Percentiles rank a stretch among this genome's conserved stretches.
Conservation (phyloP, 805 yeast species). For the Suhomyces kilbournensis region DNA sequence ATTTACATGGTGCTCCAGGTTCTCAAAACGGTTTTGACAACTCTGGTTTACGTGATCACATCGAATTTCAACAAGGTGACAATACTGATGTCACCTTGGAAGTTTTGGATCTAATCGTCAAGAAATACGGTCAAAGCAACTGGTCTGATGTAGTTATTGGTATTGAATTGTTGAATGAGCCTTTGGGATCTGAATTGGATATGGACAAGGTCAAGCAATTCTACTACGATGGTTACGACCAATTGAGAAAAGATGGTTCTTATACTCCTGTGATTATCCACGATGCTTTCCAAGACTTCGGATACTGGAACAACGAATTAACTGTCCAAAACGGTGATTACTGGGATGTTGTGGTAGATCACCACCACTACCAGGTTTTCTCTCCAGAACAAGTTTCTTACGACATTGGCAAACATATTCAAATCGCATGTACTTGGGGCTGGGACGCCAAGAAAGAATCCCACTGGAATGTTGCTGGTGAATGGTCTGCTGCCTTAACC, state of each 20-base stretch:
- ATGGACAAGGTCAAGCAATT: constrained; percentile 56
- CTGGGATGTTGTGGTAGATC: constrained; percentile 78
- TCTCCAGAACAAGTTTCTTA: constrained; percentile 57
- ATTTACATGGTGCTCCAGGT: constrained; percentile 80
- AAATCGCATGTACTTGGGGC: constrained; percentile 32
- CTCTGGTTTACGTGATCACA: constrained; percentile 74
- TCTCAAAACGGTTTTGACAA: constrained; percentile 88
- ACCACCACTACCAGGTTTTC: constrained; percentile 90
- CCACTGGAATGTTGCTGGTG: constrained; percentile 75
- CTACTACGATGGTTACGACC: constrained; percentile 60
- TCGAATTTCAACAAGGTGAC: constrained; percentile 53
- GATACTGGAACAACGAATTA: constrained; percentile 60
- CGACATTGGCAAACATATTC: constrained; percentile 59
- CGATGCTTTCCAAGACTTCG: constrained; percentile 69
- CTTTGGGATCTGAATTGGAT: constrained; percentile 69
- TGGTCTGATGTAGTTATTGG: constrained; percentile 76
- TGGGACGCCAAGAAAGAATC: constrained; percentile 41
- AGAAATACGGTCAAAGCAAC: constrained; percentile 59
- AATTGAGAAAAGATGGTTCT: constrained; percentile 55
- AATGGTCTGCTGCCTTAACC: constrained; percentile 80
- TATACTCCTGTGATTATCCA: constrained; percentile 60
- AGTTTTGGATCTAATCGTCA: constrained; percentile 53
- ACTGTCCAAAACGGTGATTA: constrained; percentile 22
- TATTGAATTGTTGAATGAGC: constrained; percentile 85
- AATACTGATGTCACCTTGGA: constrained; percentile 53